Conservation (phyloP, 2,329 filamentous ascomycete genomes). For the Diaporthe vaccinii region DNA sequence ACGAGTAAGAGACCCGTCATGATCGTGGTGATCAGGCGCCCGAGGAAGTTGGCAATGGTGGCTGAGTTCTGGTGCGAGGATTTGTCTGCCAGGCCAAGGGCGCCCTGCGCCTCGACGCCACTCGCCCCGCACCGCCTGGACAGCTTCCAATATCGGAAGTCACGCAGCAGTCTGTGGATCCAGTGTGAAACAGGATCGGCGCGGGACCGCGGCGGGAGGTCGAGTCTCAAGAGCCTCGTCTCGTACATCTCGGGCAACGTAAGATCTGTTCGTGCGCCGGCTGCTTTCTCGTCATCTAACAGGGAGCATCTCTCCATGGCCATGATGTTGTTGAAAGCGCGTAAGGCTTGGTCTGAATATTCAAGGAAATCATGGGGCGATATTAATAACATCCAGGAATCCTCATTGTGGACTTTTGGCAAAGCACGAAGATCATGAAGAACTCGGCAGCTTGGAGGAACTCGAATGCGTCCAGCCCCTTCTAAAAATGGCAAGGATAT, state of each 20-base stretch:
- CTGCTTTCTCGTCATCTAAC: conserved; percentile 42
- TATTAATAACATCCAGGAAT: not conserved
- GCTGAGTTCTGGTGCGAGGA: conserved; percentile 10
- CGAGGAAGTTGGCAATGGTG: not conserved
- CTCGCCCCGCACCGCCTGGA: conserved; percentile 21
- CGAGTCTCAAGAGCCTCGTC: conserved; percentile 45
- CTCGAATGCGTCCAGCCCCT: not conserved
- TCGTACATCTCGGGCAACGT: conserved; percentile 50
- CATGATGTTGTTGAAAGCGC: conserved; percentile 46
- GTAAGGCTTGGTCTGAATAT: conserved; percentile 46
- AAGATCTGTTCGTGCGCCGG: conserved; percentile 45
- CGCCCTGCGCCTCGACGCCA: not conserved
- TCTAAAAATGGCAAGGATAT: too few relatives aligned
- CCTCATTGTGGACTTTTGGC: not conserved
- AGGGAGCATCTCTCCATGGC: conserved; percentile 46
- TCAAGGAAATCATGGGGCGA: not conserved
- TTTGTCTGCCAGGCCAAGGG: not conserved
- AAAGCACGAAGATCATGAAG: not conserved
- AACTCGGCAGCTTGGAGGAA: not conserved
- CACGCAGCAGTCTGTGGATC: conserved; percentile 41
- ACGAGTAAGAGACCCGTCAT: conserved; percentile 26
- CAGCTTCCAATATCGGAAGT: conserved; percentile 38
- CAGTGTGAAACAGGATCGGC: not conserved
- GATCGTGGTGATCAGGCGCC: conserved; percentile 15
- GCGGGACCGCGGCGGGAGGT: not conserved